These are phyloP conservation scores for Pinus taeda DNA, from an alignment of 75 land plant species.

Conservation along the genomic window DNA sequence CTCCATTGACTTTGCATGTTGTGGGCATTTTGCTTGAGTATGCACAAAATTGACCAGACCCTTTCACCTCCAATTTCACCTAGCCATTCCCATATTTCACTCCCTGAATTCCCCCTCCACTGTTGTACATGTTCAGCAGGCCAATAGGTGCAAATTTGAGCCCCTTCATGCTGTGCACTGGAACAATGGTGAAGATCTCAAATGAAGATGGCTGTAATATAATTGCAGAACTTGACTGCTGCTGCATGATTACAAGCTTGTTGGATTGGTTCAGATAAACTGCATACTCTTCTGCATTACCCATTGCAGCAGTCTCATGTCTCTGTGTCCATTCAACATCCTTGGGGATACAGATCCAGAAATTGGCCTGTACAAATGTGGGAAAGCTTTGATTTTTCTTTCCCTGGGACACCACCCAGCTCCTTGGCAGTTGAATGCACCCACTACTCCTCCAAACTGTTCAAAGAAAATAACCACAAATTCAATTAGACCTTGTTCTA, in stretches of 20 bases:
- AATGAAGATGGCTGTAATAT: conserved; percentile 36
- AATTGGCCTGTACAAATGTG: conserved; percentile 44
- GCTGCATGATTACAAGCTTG: conserved; percentile 12
- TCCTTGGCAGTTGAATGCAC: conserved; percentile 69
- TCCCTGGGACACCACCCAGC: conserved; percentile 51
- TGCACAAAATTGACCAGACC: no score
- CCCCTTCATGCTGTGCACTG: background rate
- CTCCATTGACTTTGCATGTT: no score
- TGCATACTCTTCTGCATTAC: conserved; percentile 28
- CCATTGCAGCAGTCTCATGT: conserved; percentile 24
- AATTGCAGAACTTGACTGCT: background rate
- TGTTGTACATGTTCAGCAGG: conserved; percentile 4
- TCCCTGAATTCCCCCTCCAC: conserved; percentile 12
- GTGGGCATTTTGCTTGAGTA: no score
- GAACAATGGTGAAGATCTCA: conserved; percentile 49
- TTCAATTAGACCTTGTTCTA: no score
- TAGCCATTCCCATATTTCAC: background rate
- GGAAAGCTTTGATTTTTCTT: conserved; percentile 32
- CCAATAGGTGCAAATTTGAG: conserved; percentile 24
- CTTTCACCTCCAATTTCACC: no score
- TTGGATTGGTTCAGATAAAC: conserved; percentile 40
- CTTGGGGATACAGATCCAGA: conserved; percentile 20
- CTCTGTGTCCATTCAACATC: conserved; percentile 59
- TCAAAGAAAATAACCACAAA: background rate
- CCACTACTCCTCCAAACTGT: conserved; percentile 59